Evolutionary conservation across 352 stramenopile species (phyloP).

Genomic region (Phytophthora uliginosa): DNA sequence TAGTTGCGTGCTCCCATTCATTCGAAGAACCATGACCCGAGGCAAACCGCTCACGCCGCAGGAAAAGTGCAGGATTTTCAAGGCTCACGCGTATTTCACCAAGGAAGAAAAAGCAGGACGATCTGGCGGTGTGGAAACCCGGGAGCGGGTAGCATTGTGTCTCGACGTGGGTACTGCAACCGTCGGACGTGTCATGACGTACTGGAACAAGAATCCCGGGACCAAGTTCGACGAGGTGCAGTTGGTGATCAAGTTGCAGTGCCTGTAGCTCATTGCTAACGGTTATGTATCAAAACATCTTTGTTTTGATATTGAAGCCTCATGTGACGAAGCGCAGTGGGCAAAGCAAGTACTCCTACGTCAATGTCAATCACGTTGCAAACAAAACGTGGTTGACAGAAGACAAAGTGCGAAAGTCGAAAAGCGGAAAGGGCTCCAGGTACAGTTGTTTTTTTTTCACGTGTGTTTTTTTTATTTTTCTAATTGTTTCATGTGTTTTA

Average conservation of each 20-base stretch:
- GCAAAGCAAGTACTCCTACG: conserved; percentile 6
- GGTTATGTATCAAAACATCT: not conserved
- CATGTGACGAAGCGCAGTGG: conserved; percentile 1
- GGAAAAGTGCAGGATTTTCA: conserved; percentile 10
- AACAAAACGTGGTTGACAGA: not conserved
- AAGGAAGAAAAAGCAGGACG: conserved; percentile 6
- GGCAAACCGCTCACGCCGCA: not conserved
- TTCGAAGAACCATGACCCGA: not conserved
- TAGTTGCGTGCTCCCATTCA: too few relatives aligned
- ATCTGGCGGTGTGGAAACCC: not conserved
- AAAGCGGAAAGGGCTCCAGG: not conserved
- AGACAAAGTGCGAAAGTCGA: not conserved
- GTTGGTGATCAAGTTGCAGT: not conserved
- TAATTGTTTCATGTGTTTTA: too few relatives aligned
- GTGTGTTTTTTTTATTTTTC: not conserved
- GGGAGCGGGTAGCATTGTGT: conserved; percentile 5
- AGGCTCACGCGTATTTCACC: conserved; percentile 7
- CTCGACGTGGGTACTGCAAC: not conserved
- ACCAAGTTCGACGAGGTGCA: conserved; percentile 12
- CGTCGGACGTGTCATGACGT: conserved; percentile 7
- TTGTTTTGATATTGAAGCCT: conserved; percentile 11
- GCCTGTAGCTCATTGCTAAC: too few relatives aligned
- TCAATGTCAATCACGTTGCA: not conserved
- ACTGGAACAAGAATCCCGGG: conserved; percentile 15
- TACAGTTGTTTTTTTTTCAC: not conserved